Conservation (phyloP, 164 flowering plant genomes). For the Saururus chinensis region DNA sequence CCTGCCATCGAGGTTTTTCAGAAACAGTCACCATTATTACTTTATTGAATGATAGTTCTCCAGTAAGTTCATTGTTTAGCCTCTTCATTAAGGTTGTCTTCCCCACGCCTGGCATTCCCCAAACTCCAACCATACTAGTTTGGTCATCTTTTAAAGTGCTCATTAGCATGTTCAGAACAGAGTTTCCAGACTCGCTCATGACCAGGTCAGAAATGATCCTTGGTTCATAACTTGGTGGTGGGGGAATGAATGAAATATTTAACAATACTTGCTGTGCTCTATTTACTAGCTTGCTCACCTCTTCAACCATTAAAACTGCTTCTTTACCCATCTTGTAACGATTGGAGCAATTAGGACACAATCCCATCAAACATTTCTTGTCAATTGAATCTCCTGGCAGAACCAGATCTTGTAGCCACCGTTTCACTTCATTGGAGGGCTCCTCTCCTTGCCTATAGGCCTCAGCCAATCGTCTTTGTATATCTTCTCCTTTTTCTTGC, state of each 20-base stretch:
- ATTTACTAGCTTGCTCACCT: neutral
- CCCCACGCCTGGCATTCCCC: conserved; percentile 13
- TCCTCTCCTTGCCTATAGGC: conserved; percentile 1
- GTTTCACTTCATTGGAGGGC: conserved; percentile 2
- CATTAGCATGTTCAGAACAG: neutral
- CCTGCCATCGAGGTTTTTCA: neutral
- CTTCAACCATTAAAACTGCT: neutral
- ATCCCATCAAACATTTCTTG: conserved; percentile 6
- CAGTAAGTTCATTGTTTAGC: conserved; percentile 3
- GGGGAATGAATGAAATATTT: neutral
- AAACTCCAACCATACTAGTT: conserved; percentile 1
- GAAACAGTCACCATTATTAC: conserved; percentile 6
- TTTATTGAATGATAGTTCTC: conserved; percentile 1
- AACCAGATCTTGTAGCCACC: conserved; percentile 6
- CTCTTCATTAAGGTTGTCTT: conserved; percentile 4
- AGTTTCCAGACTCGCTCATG: neutral
- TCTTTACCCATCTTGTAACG: conserved; percentile 6
- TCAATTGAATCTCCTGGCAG: conserved; percentile 2
- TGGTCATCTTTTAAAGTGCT: neutral
- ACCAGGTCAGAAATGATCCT: neutral
- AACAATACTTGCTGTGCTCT: neutral
- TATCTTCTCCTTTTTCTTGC: neutral
- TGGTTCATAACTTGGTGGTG: neutral
- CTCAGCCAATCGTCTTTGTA: neutral
- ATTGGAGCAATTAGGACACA: neutral